Base-by-base conservation (phyloP, 441 rosid genomes). In the Gossypium davidsonii region DNA sequence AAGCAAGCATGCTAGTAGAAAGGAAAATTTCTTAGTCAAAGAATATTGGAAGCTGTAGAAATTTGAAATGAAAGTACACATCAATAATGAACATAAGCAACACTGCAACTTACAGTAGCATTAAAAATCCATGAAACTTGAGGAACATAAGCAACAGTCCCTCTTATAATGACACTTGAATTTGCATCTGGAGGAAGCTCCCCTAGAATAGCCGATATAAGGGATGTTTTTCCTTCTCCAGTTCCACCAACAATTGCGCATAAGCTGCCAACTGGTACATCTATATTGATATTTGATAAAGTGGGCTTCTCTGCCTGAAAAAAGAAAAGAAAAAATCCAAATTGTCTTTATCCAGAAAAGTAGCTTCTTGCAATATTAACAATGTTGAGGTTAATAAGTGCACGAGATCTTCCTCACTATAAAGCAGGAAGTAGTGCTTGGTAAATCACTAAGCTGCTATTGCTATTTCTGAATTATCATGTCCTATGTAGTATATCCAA, bases 61-160 rank as follows among this genome's bases (percentile, higher is more conserved):
- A 51, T 1, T 31, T 15, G 46, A 46, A 20, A 39, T 57, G 15
- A 9, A 37, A 15, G 17, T 14, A 57, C 8, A 48, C 9, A 57
- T 74, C 12, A 42, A 28, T 25, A 53, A 7, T 52, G 42, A 59
- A 51, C 55, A 67, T 55, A 39, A 60, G 17, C 23, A 80, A 60
- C 37, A 2, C 1, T 61, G 67, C 15, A 76, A 80, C 97, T 83
- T 78, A 96, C 98, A 62, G 97, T 91, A 70, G 98, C 98, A 84
- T 93, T 96, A 76, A 93, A 93, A 85, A 96, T 96, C 99, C 98
- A 96, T 26, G 98, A 90, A 74, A 96, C 82, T 85, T 96, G 98
- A 76, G 98, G 98, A 83, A 88, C 98, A 77, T 91, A 96, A 61
- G 99, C 96, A 67, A 92, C 94, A 0, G 90, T 85, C 69, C 99